Conservation (phyloP, 306 rosid species). For the Ochetophila trinervis region DNA sequence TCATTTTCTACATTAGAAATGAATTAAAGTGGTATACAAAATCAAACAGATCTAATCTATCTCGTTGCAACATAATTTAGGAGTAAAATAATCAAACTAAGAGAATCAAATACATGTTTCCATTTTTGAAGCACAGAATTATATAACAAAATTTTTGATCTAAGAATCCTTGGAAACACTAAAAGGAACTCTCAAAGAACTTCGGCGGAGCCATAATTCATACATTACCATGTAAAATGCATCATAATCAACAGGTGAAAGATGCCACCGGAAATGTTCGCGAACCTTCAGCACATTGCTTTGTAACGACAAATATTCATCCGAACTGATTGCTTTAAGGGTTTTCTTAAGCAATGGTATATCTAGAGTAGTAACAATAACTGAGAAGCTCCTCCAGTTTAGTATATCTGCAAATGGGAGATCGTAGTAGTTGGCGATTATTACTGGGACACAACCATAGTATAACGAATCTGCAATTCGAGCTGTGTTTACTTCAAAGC, state of each 20-base stretch:
- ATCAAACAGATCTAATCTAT: too few species aligned
- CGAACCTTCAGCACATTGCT: slow-evolving; percentile 66
- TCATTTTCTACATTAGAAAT: too few species aligned
- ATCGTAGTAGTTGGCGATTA: slow-evolving; percentile 71
- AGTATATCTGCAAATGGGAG: slow-evolving; percentile 73
- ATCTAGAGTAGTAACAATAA: slow-evolving; percentile 51
- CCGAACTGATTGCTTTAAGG: slow-evolving; percentile 46
- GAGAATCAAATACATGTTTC: background rate
- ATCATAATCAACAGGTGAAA: slow-evolving; percentile 56
- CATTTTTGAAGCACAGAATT: background rate
- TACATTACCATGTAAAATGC: slow-evolving; percentile 84
- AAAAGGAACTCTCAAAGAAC: slow-evolving; percentile 33
- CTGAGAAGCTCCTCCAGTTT: slow-evolving; percentile 71
- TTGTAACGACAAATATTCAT: slow-evolving; percentile 45
- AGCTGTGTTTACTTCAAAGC: slow-evolving; percentile 86
- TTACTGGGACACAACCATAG: slow-evolving; percentile 84
- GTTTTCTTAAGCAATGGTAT: slow-evolving; percentile 61
- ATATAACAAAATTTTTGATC: background rate
- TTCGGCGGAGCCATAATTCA: slow-evolving; percentile 81
- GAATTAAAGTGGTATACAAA: too few species aligned
- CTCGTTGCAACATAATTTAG: too few species aligned
- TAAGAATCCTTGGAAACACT: slow-evolving; percentile 1
- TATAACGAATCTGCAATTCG: slow-evolving; percentile 73
- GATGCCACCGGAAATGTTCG: slow-evolving; percentile 80
- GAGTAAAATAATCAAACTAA: background rate